Conservation (phyloP, 768 basidiomycete genomes). For the Tylopilus balloui region DNA sequence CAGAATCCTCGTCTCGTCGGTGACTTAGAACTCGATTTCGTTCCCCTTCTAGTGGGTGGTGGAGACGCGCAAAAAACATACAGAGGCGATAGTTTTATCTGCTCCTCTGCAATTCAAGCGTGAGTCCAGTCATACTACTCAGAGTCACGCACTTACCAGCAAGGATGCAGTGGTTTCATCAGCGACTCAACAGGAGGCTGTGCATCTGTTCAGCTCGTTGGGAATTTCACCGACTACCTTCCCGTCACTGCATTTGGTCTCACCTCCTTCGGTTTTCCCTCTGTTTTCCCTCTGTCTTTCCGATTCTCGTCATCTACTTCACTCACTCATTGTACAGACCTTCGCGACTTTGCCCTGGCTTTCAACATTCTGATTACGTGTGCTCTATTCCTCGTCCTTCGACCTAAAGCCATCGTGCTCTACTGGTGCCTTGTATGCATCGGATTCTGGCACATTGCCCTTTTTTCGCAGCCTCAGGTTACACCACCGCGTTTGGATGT, state of each 20-base stretch:
- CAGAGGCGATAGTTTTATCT: slow-evolving; percentile 80
- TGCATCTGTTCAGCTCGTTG: slow-evolving; percentile 60
- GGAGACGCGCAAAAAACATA: slow-evolving; percentile 70
- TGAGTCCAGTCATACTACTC: slow-evolving; percentile 35
- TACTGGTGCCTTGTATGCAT: slow-evolving; percentile 80
- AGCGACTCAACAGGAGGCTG: slow-evolving; percentile 71
- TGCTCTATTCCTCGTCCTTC: slow-evolving; percentile 65
- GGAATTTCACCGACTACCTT: slow-evolving; percentile 67
- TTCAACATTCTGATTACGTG: slow-evolving; percentile 69
- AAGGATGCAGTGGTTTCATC: slow-evolving; percentile 52
- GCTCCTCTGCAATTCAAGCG: slow-evolving; percentile 80
- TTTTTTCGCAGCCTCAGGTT: slow-evolving; percentile 71
- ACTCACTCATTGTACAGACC: slow-evolving; percentile 64
- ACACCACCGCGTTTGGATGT: slow-evolving; percentile 64
- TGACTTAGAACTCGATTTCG: slow-evolving; percentile 54
- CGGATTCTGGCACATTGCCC: slow-evolving; percentile 79
- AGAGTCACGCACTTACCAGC: slow-evolving; percentile 6
- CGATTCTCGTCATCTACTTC: slow-evolving; percentile 46
- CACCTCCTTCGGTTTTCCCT: slow-evolving; percentile 67
- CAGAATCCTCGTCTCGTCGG: slow-evolving; percentile 76
- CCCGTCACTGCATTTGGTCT: slow-evolving; percentile 59
- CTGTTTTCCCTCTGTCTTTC: slow-evolving; percentile 69
- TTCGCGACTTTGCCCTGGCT: slow-evolving; percentile 63
- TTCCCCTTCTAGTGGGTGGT: slow-evolving; percentile 81
- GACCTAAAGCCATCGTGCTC: slow-evolving; percentile 61